phyloP scores from a whole-genome alignment of 2,329 filamentous ascomycete genomes.

The Gaeumannomyces sp. region DNA sequence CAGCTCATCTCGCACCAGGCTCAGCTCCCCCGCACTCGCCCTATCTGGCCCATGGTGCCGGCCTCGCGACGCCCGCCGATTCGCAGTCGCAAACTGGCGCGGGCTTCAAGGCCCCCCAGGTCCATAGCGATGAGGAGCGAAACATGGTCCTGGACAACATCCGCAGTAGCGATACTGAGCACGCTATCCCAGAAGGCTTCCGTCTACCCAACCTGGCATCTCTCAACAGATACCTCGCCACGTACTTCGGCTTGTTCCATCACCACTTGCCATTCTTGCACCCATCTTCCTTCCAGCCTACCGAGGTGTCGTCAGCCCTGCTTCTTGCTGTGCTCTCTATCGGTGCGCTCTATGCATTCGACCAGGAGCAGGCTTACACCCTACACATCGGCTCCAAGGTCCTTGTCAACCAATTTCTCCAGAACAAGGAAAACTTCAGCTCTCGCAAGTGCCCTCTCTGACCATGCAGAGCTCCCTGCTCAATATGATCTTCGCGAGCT shows the following conservation, averaged over 20 bases:
- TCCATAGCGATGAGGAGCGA: slow-evolving; percentile 78
- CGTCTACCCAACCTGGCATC: slow-evolving; percentile 73
- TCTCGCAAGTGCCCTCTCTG: slow-evolving; percentile 94
- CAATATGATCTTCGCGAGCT: slow-evolving; percentile 99
- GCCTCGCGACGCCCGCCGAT: slow-evolving; percentile 60
- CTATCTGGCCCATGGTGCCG: slow-evolving; percentile 44
- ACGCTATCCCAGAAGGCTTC: slow-evolving; percentile 81
- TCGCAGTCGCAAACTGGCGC: slow-evolving; percentile 54
- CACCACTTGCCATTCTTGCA: slow-evolving; percentile 95
- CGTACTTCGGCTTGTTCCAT: slow-evolving; percentile 96
- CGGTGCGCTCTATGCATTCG: slow-evolving; percentile 91
- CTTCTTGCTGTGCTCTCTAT: slow-evolving; percentile 89
- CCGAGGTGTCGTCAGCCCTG: slow-evolving; percentile 72
- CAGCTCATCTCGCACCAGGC: slow-evolving; percentile 52
- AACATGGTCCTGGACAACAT: slow-evolving; percentile 82
- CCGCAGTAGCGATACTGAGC: slow-evolving; percentile 70
- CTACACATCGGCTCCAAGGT: slow-evolving; percentile 97
- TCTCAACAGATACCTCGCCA: slow-evolving; percentile 86
- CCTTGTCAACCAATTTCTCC: slow-evolving; percentile 90
- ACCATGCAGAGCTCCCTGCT: slow-evolving; percentile 95
- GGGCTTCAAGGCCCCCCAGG: slow-evolving; percentile 67
- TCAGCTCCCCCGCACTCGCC: slow-evolving; percentile 72
- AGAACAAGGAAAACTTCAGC: slow-evolving; percentile 98
- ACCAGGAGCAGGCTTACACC: slow-evolving; percentile 94
- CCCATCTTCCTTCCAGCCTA: slow-evolving; percentile 81